phyloP scores from a whole-genome alignment of 495 filamentous ascomycete genomes.

The Tuber magnatum region DNA sequence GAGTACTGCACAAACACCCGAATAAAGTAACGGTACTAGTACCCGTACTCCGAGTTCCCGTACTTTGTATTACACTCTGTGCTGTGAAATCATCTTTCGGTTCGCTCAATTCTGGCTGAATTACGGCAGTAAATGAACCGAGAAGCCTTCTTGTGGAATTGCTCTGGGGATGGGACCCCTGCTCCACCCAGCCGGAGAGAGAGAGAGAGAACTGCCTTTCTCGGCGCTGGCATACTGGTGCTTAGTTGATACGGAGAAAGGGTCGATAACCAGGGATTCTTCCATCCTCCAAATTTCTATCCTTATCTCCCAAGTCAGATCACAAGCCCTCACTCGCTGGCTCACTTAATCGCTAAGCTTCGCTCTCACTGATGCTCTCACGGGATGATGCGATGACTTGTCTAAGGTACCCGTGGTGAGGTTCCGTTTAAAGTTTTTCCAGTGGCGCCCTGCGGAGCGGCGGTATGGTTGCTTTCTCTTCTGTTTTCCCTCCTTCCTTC shows the following conservation, averaged over 20 bases:
- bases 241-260: background rate
- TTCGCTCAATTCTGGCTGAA: background rate
- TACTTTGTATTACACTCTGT: background rate
- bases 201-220: background rate
- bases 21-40: background rate
- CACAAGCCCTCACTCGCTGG: background rate
- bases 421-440: background rate
- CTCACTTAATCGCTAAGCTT: background rate
- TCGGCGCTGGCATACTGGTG: background rate
- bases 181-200: background rate
- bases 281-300: background rate
- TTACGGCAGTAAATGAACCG: background rate
- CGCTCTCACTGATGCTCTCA: background rate
- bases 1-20: background rate
- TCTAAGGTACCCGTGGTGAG: background rate
- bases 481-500: background rate
- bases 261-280: background rate
- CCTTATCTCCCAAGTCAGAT: background rate
- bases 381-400: background rate
- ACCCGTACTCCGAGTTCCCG: background rate
- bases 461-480: no score
- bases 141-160: background rate
- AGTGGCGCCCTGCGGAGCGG: background rate
- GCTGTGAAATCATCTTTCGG: background rate
- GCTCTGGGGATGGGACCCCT: background rate